Base-by-base conservation (phyloP, 805 yeast genomes). In the Hemisphaericaspora nanyangensis region DNA sequence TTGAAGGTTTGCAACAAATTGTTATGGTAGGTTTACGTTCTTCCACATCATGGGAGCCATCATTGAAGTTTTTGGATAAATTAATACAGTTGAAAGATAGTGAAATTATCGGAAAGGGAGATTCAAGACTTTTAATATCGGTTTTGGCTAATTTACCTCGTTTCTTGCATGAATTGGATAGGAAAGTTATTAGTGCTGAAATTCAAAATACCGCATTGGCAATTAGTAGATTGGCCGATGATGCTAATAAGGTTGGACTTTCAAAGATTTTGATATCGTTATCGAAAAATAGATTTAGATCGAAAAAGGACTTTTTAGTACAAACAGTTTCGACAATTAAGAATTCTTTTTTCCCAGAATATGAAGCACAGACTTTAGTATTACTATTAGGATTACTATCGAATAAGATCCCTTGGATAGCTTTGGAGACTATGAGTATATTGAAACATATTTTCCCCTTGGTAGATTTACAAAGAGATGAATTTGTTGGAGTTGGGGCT, bases 401-500 rank as follows among this genome's bases (percentile, higher is more conserved):
- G 31, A 95, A 93, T 59, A 80, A 76, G 43, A 74, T 75, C 2
- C 68, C 74, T 1, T 89, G 95, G 95, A 79, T 95, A 2, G 84
- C 86, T 48, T 54, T 73, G 8, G 96, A 91, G 57, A 78, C 93
- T 0, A 72, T 95, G 78, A 82, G 79, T 37, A 61, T 89, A 2
- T 70, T 93, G 47, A 82, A 83, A 50, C 76, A 79, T 34, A 58
- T 93, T 6, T 74, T 95, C 45, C 90, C 96, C 1, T 68, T 77
- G 43, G 81, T 89, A 12, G 90, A 93, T 52, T 65, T 90, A 38
- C 80, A 78, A 32, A 66, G 82, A 27, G 86, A 83, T 15, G 95
- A 84, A 51, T 89, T 89, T 55, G 72, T 77, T 20, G 95, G 95
- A 2, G 82, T 88, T 28, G 99, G 99, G 4, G 98, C 99, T 0